These are phyloP conservation scores for Acanthamoeba pearcei DNA, from an alignment of 208 protist species.

Conservation along the genomic window DNA sequence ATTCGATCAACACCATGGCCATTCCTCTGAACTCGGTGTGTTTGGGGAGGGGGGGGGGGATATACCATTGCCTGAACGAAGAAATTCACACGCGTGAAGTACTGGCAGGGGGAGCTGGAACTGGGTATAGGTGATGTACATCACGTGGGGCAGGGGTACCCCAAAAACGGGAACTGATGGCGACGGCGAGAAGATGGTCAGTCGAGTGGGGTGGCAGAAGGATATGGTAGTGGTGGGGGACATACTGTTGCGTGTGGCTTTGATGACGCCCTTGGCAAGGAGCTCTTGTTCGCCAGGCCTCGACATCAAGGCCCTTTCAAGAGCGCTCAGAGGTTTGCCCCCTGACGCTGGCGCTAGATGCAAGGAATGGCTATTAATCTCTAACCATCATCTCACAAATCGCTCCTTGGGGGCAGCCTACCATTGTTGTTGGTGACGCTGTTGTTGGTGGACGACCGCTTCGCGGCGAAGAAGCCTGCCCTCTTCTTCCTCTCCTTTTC, in stretches of 20 bases:
- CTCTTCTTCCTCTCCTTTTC: conserved; percentile 38
- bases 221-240: not conserved
- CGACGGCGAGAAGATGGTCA: not conserved
- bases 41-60: not conserved
- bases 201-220: no score
- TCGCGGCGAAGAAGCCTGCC: not conserved
- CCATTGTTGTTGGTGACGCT: not conserved
- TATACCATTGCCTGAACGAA: not conserved
- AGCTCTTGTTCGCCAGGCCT: conserved; percentile 12
- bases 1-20: not conserved
- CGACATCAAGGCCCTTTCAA: not conserved
- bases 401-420: not conserved
- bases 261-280: conserved; percentile 47
- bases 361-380: not conserved
- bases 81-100: conserved; percentile 7
- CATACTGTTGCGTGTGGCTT: conserved; percentile 56
- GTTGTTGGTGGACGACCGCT: not conserved
- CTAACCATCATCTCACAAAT: no score
- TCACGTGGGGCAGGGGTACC: conserved; percentile 36
- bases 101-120: conserved; percentile 14
- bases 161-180: conserved; percentile 38
- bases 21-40: no score
- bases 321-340: not conserved
- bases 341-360: not conserved
- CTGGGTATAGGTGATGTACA: conserved; percentile 65